These are phyloP conservation scores for Suhomyces vadensis DNA, from an alignment of 805 yeast species.

Conservation along the genomic window DNA sequence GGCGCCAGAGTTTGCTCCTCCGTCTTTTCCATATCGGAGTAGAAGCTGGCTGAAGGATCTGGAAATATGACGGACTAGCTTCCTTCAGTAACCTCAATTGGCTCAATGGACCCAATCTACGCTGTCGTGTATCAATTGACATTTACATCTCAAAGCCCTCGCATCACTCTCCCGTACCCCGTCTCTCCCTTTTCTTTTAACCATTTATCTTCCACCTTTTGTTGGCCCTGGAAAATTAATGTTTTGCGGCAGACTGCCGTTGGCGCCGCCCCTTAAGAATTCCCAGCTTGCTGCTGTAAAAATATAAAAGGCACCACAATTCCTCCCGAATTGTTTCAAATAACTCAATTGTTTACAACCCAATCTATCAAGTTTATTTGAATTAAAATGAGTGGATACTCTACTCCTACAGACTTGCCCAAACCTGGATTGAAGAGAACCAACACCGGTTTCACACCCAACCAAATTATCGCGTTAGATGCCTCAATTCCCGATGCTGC, in stretches of 20 bases:
- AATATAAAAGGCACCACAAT: neutral
- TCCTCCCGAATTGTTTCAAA: neutral
- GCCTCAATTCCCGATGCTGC: conserved; percentile 77
- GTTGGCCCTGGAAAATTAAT: too few relatives aligned
- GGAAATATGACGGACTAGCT: too few relatives aligned
- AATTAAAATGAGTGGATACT: conserved; percentile 34
- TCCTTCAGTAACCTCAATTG: too few relatives aligned
- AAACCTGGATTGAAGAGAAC: conserved; percentile 63
- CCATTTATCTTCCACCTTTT: too few relatives aligned
- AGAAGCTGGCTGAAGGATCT: neutral
- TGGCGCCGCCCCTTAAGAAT: conserved; percentile 4
- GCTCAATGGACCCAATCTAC: too few relatives aligned
- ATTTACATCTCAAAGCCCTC: too few relatives aligned
- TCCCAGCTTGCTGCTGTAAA: conserved; percentile 1
- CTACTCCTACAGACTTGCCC: conserved; percentile 40
- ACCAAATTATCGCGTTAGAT: conserved; percentile 82
- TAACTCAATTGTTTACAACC: neutral
- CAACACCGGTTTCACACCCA: conserved; percentile 87
- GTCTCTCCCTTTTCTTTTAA: too few relatives aligned
- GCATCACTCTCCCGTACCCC: too few relatives aligned
- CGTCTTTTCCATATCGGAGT: neutral
- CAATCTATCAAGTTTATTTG: neutral
- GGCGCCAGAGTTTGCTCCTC: neutral
- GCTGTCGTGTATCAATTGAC: too few relatives aligned
- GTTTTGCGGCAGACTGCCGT: neutral